Evolutionary conservation across 2,329 filamentous ascomycete species (phyloP).

Genomic region (Diaporthe humulicola): DNA sequence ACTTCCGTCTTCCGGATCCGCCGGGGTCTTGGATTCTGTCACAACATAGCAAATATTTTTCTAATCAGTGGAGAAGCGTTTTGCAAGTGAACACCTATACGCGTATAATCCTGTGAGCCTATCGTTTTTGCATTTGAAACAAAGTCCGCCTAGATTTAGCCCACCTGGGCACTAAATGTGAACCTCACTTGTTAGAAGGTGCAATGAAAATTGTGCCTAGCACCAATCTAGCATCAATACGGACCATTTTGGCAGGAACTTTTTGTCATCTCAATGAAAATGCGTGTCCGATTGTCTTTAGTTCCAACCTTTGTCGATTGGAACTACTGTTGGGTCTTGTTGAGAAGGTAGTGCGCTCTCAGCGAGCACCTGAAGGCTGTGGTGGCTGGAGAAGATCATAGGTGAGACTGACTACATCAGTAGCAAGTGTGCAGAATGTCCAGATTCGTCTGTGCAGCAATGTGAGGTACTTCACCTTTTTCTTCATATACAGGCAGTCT

Average conservation of each 20-base stretch:
- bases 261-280: not conserved
- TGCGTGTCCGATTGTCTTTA: not conserved
- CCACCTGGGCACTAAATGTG: too few relatives aligned
- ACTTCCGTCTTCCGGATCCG: constrained; percentile 25
- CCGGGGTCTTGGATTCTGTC: not conserved
- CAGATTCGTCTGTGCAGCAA: not conserved
- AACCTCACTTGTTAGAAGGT: not conserved
- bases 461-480: too few relatives aligned
- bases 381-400: not conserved
- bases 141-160: too few relatives aligned
- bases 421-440: not conserved
- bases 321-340: too few relatives aligned
- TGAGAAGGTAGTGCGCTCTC: too few relatives aligned
- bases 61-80: fast-evolving
- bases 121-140: not conserved
- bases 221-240: too few relatives aligned
- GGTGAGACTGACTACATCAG: not conserved
- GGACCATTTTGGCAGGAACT: too few relatives aligned
- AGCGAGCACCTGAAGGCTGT: too few relatives aligned
- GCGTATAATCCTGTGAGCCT: too few relatives aligned
- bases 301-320: not conserved
- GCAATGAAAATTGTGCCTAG: not conserved
- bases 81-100: not conserved
- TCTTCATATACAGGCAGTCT: not conserved
- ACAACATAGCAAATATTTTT: not conserved